phyloP scores from a whole-genome alignment of 2,329 filamentous ascomycete genomes.

The Basipetospora sp. region DNA sequence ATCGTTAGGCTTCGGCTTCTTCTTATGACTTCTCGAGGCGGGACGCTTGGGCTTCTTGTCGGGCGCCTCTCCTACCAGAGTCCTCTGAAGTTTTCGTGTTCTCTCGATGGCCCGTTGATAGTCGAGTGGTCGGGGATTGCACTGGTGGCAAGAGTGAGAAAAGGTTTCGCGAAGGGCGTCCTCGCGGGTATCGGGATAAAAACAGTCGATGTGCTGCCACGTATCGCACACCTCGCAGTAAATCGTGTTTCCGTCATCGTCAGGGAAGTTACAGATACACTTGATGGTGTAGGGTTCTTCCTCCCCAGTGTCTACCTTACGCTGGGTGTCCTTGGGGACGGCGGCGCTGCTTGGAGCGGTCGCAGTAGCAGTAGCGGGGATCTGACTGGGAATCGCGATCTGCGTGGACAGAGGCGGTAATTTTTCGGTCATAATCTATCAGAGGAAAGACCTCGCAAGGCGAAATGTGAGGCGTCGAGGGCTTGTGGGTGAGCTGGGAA shows the following conservation, averaged over 20 bases:
- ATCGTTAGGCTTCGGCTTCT: conserved; percentile 62
- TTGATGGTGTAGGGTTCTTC: conserved; percentile 90
- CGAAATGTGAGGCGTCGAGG: conserved; percentile 19
- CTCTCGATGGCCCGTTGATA: conserved; percentile 59
- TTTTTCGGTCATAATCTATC: conserved; percentile 50
- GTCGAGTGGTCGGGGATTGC: conserved; percentile 64
- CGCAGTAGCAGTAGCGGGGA: conserved; percentile 16
- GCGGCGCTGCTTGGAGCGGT: conserved; percentile 21
- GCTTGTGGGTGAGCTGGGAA: conserved; percentile 16
- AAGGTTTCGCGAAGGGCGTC: conserved; percentile 57
- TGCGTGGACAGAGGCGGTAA: conserved; percentile 37
- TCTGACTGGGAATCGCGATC: conserved; percentile 41
- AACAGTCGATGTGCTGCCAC: conserved; percentile 97
- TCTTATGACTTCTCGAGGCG: conserved; percentile 71
- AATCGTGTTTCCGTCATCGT: conserved; percentile 95
- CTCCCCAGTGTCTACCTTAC: conserved; percentile 39
- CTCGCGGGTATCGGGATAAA: conserved; percentile 62
- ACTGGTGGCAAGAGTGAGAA: conserved; percentile 79
- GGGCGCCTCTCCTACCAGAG: conserved; percentile 26
- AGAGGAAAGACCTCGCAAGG: conserved; percentile 27
- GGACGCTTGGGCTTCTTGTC: conserved; percentile 64
- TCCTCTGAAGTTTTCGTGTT: conserved; percentile 42
- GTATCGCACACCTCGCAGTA: conserved; percentile 91
- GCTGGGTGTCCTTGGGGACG: conserved; percentile 26
- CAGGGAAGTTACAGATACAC: conserved; percentile 85